Conservation (phyloP, 2,329 filamentous ascomycete genomes). For the Phaeophleospora eucalypticola region DNA sequence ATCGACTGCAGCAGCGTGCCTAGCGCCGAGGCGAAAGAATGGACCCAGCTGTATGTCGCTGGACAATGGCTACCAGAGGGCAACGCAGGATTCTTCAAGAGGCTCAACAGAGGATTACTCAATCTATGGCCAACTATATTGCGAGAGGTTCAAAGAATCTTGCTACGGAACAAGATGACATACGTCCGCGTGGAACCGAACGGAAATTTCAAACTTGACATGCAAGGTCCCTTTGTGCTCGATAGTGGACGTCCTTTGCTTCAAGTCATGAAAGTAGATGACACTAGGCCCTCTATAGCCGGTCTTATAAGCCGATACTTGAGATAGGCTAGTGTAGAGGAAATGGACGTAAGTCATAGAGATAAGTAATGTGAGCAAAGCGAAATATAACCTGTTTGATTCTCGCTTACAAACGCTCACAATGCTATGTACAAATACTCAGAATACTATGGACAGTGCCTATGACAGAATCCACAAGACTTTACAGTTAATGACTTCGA, state of each 20-base stretch:
- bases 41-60: too few relatives aligned
- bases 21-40: too few relatives aligned
- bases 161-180: conserved; percentile 26
- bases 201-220: conserved; percentile 28
- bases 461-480: neutral
- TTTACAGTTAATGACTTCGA: neutral
- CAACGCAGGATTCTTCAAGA: neutral
- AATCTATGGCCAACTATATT: conserved; percentile 13
- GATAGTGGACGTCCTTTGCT: conserved; percentile 21
- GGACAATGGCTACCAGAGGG: too few relatives aligned
- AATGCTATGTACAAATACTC: neutral
- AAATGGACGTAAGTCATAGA: too few relatives aligned
- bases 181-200: conserved; percentile 19
- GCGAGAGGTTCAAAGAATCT: conserved; percentile 25
- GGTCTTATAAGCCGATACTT: too few relatives aligned
- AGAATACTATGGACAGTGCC: neutral
- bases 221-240: conserved; percentile 25
- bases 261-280: conserved; percentile 1
- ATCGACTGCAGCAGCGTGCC: too few relatives aligned
- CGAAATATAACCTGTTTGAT: too few relatives aligned
- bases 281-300: neutral
- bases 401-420: neutral
- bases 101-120: conserved; percentile 8
- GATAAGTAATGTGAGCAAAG: too few relatives aligned
- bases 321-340: too few relatives aligned